Evolutionary conservation across 495 filamentous ascomycete species (phyloP).

Genomic region (Parmelia sp.): DNA sequence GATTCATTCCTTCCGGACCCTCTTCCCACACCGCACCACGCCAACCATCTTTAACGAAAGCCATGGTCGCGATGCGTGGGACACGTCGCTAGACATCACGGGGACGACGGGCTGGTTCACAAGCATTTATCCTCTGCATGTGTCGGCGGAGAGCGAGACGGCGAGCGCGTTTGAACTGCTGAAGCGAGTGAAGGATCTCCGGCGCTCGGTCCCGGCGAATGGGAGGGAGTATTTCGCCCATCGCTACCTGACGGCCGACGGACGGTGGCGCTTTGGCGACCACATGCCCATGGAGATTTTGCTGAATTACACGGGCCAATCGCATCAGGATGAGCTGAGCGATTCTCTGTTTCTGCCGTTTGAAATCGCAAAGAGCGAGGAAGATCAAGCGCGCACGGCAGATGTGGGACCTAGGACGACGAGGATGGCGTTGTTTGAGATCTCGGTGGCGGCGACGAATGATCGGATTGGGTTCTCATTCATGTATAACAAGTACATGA

Average conservation of each 20-base stretch:
- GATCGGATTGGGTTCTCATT: constrained; percentile 61
- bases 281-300: constrained; percentile 62
- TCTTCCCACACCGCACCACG: constrained; percentile 45
- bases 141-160: constrained; percentile 33
- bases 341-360: constrained; percentile 56
- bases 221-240: constrained; percentile 46
- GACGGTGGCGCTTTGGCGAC: constrained; percentile 36
- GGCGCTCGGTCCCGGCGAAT: constrained; percentile 41
- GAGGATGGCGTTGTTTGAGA: constrained; percentile 61
- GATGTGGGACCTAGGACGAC: constrained; percentile 52
- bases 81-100: constrained; percentile 47
- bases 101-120: constrained; percentile 61
- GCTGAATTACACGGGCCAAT: constrained; percentile 63
- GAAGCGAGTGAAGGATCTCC: constrained; percentile 42
- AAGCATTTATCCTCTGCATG: constrained; percentile 45
- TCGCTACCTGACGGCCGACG: constrained; percentile 44
- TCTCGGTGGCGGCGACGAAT: constrained; percentile 53
- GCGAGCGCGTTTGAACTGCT: constrained; percentile 38
- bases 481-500: constrained; percentile 54
- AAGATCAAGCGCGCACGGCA: constrained; percentile 42
- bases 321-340: constrained; percentile 55
- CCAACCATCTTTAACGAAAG: constrained; percentile 54
- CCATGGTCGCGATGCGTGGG: constrained; percentile 51
- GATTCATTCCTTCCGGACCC: constrained; percentile 44
- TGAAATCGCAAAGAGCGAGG: constrained; percentile 42